Evolutionary conservation across 2,329 filamentous ascomycete species (phyloP).

Genomic region (Verticillium nonalfalfae): DNA sequence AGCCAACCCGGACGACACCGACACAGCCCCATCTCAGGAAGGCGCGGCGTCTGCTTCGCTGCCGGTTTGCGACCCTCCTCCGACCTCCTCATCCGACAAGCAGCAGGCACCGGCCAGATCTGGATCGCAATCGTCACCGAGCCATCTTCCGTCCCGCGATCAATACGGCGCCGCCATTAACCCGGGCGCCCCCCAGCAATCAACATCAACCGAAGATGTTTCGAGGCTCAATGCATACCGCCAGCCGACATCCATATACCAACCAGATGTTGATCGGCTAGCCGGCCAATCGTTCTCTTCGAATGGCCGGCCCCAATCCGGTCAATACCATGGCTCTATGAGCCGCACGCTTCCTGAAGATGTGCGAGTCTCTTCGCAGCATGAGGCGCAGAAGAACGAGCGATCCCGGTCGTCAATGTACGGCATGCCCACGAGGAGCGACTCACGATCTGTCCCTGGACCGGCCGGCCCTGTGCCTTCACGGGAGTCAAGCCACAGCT

Average conservation of each 20-base stretch:
- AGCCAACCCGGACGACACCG: conserved; percentile 83
- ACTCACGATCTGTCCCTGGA: conserved; percentile 55
- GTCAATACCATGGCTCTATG: conserved; percentile 24
- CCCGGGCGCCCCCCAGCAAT: conserved; percentile 14
- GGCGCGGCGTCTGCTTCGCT: not conserved
- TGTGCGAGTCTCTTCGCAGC: conserved; percentile 26
- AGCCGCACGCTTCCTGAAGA: conserved; percentile 7
- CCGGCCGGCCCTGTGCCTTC: conserved; percentile 56
- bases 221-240: conserved; percentile 5
- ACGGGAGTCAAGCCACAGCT: conserved; percentile 62
- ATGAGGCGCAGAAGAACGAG: conserved; percentile 51
- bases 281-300: not conserved
- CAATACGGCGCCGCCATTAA: not conserved
- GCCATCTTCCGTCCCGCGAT: not conserved
- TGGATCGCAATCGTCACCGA: not conserved
- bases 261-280: conserved; percentile 4
- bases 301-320: conserved; percentile 6
- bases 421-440: conserved; percentile 49
- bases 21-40: conserved; percentile 11
- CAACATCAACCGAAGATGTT: conserved; percentile 32
- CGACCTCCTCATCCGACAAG: not conserved
- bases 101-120: not conserved
- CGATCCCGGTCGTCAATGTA: conserved; percentile 51
- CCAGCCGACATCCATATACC: conserved; percentile 3
- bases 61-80: not conserved